Percentiles rank a stretch among this genome's conserved stretches.
phyloP scores from a whole-genome alignment of 2,329 filamentous ascomycete species.

The Ophiocordyceps polyrhachis-furcata region DNA sequence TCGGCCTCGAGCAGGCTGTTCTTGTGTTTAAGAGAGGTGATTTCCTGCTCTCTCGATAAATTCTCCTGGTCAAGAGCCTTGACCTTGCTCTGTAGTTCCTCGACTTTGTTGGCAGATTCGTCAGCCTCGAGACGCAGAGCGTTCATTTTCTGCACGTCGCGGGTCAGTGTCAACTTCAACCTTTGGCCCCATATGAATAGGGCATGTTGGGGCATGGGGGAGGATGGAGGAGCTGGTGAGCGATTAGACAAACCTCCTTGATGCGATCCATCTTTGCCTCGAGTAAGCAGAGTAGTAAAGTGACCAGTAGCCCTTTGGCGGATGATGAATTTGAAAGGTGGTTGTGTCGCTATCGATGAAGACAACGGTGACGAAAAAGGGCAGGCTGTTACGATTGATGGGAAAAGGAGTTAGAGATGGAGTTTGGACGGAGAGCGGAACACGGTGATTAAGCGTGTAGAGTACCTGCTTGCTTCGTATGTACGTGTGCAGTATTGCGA shows the following conservation, averaged over 20 bases:
- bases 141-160: slow-evolving; percentile 61
- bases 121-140: slow-evolving; percentile 88
- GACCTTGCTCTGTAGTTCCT: slow-evolving; percentile 74
- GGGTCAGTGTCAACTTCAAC: not conserved
- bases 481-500: not conserved
- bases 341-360: slow-evolving; percentile 14
- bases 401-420: slow-evolving; percentile 9
- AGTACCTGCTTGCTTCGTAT: not conserved
- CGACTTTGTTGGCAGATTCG: slow-evolving; percentile 59
- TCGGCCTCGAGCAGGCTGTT: slow-evolving; percentile 79
- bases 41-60: slow-evolving; percentile 92
- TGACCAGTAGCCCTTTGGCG: not conserved
- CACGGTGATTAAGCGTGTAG: not conserved
- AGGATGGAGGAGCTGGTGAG: slow-evolving; percentile 9
- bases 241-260: slow-evolving; percentile 52
- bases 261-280: slow-evolving; percentile 56
- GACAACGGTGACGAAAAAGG: slow-evolving; percentile 2
- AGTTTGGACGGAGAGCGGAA: not conserved
- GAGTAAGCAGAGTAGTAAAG: slow-evolving; percentile 1
- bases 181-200: not conserved
- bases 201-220: slow-evolving; percentile 1
- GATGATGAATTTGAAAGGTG: not conserved
- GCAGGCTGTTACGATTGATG: slow-evolving; percentile 13
- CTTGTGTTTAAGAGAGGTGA: slow-evolving; percentile 90
- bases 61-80: slow-evolving; percentile 91